Evolutionary conservation across 73 alveolate species (phyloP).

Genomic region (Tetrahymena thermophila): DNA sequence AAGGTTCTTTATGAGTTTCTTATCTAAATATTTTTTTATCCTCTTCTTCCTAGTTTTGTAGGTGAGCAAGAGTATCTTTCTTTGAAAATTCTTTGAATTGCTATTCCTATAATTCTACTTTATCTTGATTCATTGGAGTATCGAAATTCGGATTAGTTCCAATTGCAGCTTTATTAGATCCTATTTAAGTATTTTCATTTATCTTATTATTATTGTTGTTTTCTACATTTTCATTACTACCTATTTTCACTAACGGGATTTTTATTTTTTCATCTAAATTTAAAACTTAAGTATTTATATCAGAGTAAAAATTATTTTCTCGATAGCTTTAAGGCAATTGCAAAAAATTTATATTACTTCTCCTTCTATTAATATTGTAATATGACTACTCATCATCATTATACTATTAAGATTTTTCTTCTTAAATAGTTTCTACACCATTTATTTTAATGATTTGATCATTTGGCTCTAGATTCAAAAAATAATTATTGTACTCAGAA

Average conservation of each 20-base stretch:
- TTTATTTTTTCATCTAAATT: background rate
- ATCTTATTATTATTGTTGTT: background rate
- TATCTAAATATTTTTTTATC: background rate
- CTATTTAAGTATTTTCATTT: background rate
- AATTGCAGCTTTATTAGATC: background rate
- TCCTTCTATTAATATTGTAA: background rate
- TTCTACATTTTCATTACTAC: background rate
- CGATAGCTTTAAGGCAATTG: background rate
- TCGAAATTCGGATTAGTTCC: background rate
- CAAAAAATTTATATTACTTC: background rate
- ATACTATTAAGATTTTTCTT: background rate
- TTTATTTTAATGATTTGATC: background rate
- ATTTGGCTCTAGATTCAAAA: background rate
- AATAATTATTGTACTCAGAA: background rate
- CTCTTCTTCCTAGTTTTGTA: background rate
- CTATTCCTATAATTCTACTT: background rate
- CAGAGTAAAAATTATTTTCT: background rate
- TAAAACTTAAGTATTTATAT: too few species aligned
- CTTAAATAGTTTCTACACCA: background rate
- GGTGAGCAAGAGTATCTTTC: background rate
- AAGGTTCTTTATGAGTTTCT: background rate
- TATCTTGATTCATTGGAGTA: background rate
- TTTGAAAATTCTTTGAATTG: background rate
- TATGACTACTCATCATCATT: background rate
- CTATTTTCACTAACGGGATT: background rate